Percentiles rank a stretch among this genome's conserved stretches.
Evolutionary conservation across 768 basidiomycete species (phyloP).

Genomic region (Tulasnella sp.): DNA sequence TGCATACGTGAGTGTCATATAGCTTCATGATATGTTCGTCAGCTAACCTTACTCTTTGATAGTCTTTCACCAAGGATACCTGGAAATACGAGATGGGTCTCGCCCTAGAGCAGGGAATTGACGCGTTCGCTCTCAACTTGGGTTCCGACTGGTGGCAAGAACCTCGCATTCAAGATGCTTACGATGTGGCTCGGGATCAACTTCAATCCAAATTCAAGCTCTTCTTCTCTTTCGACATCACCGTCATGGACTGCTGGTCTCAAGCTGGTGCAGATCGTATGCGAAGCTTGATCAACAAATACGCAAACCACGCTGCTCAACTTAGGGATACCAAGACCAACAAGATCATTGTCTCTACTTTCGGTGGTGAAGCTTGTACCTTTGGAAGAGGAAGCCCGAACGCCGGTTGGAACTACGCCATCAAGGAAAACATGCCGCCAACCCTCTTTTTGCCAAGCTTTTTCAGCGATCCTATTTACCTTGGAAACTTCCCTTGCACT

Average conservation of each 20-base stretch:
- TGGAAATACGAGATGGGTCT: slow-evolving; percentile 39
- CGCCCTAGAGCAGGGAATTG: slow-evolving; percentile 31
- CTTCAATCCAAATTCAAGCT: too few species aligned
- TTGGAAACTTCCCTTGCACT: slow-evolving; percentile 9
- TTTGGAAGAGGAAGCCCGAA: slow-evolving; percentile 44
- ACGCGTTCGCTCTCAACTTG: slow-evolving; percentile 42
- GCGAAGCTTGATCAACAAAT: slow-evolving; percentile 17
- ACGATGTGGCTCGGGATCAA: slow-evolving; percentile 44
- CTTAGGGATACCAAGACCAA: slow-evolving; percentile 24
- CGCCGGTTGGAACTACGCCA: slow-evolving; percentile 43
- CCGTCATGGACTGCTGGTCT: slow-evolving; percentile 4
- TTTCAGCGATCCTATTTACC: slow-evolving; percentile 24
- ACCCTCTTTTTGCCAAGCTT: slow-evolving; percentile 24
- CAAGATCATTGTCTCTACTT: slow-evolving; percentile 24
- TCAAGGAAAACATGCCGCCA: slow-evolving; percentile 32
- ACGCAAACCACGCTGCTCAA: slow-evolving; percentile 21
- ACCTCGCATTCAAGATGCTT: slow-evolving; percentile 50
- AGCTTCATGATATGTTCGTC: neutral
- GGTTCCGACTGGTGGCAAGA: slow-evolving; percentile 52
- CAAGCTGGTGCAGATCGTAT: slow-evolving; percentile 17
- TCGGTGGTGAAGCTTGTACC: slow-evolving; percentile 49
- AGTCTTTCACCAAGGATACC: neutral
- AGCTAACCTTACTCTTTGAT: neutral
- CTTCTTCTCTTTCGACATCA: slow-evolving; percentile 31
- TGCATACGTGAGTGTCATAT: slow-evolving; percentile 29